Percentiles rank a stretch among this genome's conserved stretches.
These are phyloP conservation scores for Neostapfia colusana DNA, from an alignment of 176 grass and related monocot genomes.

Conservation along the genomic window DNA sequence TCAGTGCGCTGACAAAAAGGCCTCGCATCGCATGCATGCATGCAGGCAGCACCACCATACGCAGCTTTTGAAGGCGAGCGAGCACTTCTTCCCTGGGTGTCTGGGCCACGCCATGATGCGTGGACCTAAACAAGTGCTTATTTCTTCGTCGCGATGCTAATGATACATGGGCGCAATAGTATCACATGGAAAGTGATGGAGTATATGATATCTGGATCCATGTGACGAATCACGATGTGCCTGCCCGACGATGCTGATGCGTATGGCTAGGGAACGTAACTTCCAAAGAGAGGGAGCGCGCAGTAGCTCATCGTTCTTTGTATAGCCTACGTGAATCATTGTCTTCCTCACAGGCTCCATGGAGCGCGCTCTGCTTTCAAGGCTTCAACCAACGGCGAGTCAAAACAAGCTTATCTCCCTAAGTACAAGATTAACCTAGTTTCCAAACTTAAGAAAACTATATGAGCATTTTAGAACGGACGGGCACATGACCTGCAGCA, in stretches of 20 bases:
- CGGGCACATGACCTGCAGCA: not conserved
- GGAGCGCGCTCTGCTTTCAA: not conserved
- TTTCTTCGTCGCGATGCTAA: not conserved
- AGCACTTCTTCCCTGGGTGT: not conserved
- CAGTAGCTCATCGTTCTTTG: not conserved
- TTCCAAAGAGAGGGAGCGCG: not conserved
- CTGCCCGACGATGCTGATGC: too few relatives aligned
- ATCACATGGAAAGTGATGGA: not conserved
- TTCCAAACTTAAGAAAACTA: not conserved
- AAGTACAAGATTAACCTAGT: not conserved
- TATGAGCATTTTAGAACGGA: not conserved
- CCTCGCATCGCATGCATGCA: slow-evolving; percentile 40
- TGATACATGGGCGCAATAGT: slow-evolving; percentile 21
- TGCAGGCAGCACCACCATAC: not conserved
- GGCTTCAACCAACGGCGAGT: too few relatives aligned
- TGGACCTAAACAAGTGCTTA: not conserved
- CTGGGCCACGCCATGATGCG: not conserved
- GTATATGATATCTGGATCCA: slow-evolving; percentile 5
- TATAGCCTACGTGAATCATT: slow-evolving; percentile 23
- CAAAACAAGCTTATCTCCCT: not conserved
- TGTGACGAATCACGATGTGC: not conserved
- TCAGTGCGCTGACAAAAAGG: slow-evolving; percentile 46
- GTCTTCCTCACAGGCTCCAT: slow-evolving; percentile 18
- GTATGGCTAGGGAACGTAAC: not conserved
- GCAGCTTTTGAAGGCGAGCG: slow-evolving; percentile 40